phyloP scores from a whole-genome alignment of 257 asterid genomes.

The Parsonsia alboflavescens region DNA sequence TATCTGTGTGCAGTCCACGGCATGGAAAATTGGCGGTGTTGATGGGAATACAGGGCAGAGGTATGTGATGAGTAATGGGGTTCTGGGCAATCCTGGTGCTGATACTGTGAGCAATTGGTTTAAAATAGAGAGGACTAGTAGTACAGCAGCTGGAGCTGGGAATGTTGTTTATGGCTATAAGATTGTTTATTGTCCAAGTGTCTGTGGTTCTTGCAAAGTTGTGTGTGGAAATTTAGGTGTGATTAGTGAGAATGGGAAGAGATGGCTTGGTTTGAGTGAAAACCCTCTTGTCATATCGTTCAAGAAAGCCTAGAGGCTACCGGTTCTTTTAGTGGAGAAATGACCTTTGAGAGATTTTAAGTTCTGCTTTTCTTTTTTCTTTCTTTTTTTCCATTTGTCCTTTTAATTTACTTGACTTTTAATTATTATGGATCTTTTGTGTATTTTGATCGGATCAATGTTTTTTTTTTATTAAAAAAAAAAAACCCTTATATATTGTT shows the following conservation, averaged over 20 bases:
- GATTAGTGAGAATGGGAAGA: conserved; percentile 37
- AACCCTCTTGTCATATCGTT: conserved; percentile 33
- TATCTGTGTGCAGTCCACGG: conserved; percentile 48
- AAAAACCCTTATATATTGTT: too few species aligned
- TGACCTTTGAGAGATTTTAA: too few species aligned
- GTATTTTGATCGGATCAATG: too few species aligned
- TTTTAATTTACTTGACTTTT: too few species aligned
- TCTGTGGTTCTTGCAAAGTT: conserved; percentile 32
- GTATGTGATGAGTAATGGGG: conserved; percentile 43
- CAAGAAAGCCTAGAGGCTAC: conserved; percentile 31
- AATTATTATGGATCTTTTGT: too few species aligned
- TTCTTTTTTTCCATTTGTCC: too few species aligned
- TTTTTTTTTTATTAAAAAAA: too few species aligned
- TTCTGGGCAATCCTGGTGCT: conserved; percentile 34
- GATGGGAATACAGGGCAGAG: conserved; percentile 30
- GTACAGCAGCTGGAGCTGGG: not conserved
- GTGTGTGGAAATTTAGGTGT: conserved; percentile 46
- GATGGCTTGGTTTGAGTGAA: conserved; percentile 47
- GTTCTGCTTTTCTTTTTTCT: too few species aligned
- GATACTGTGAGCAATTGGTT: conserved; percentile 50
- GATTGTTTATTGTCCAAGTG: conserved; percentile 49
- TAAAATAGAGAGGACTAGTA: conserved; percentile 26
- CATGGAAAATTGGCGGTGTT: conserved; percentile 33
- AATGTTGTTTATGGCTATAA: conserved; percentile 32
- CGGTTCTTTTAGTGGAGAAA: not conserved